Base-by-base conservation (phyloP, 2,329 filamentous ascomycete genomes). In the Fusarium fracticaudum region DNA sequence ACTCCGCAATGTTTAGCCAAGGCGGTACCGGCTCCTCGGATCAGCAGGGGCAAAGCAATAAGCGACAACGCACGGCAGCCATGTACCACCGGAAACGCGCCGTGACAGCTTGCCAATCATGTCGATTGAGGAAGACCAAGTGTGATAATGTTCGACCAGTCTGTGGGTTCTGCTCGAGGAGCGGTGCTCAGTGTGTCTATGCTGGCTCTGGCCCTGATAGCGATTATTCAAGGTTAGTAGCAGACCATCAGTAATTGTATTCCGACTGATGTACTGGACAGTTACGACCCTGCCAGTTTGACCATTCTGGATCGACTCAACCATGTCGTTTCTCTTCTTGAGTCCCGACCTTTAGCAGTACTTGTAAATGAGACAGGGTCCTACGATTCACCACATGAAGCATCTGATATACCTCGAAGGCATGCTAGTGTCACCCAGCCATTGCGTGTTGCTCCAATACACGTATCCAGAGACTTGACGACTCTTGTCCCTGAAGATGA, bases 101-200 rank as follows among this genome's bases (percentile, higher is more conserved):
- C 4, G 57, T 69, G 10, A 45, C 53, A 10, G 48, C 63, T 2
- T 73, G 67, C 24, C 60, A 73, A 33, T 71, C 64, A 22, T 74
- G 72, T 13, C 44, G 72, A 38, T 22, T 55, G 24, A 50, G 61
- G 0, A 68, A 73, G 45, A 61, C 60, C 12, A 65, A 66, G 22
- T 76, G 74, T 35, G 64, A 75, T 15, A 73, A 71, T 47, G 60
- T 45, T 13, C 45, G 66, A 1, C 69, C 69, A 15, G 51, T 58
- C 31, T 66, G 53, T 33, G 69, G 61, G 3, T 24, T 70, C 7
- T 57, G 67, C 10, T 60, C 66, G 1, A 48, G 37, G 8, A 57
- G n/a, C 22, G 53, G 37, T 6, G 53, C 55, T 29, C 31, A 51
- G 18, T 63, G 58, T 20, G 26, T 72, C 17, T 65, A 72, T 15